Evolutionary conservation across 306 rosid genomes (phyloP).

Genomic region (Cicer cuneatum): DNA sequence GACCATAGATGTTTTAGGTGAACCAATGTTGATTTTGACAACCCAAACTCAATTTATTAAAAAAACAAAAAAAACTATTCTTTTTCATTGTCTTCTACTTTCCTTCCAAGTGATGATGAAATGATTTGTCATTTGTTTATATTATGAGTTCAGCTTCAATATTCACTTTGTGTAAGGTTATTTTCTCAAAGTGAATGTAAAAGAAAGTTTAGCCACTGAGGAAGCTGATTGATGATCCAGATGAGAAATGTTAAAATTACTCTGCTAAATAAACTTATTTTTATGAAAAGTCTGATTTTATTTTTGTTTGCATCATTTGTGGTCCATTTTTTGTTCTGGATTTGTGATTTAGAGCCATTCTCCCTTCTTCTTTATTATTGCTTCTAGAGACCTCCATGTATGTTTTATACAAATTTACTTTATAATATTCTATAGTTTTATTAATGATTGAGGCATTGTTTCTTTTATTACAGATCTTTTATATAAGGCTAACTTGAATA

Average conservation of each 20-base stretch:
- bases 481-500: constrained; percentile 91
- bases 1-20: neutral
- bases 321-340: neutral
- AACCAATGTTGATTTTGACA: neutral
- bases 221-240: constrained; percentile 2
- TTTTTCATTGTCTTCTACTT: neutral
- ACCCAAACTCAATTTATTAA: neutral
- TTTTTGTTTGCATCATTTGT: constrained; percentile 3
- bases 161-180: constrained; percentile 1
- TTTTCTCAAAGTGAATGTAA: neutral
- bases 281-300: constrained; percentile 1
- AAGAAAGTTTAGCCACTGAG: constrained; percentile 7
- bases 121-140: neutral
- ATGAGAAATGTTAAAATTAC: neutral
- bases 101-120: neutral
- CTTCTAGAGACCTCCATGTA: constrained; percentile 16
- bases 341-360: constrained; percentile 8
- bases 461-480: constrained; percentile 75
- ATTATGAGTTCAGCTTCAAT: neutral
- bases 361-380: constrained; percentile 13
- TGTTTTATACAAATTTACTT: constrained; percentile 32
- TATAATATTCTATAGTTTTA: constrained; percentile 19
- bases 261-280: neutral
- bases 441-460: constrained; percentile 21
- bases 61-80: neutral